phyloP scores from a whole-genome alignment of 805 yeast genomes.

The Nakazawaea pomicola region DNA sequence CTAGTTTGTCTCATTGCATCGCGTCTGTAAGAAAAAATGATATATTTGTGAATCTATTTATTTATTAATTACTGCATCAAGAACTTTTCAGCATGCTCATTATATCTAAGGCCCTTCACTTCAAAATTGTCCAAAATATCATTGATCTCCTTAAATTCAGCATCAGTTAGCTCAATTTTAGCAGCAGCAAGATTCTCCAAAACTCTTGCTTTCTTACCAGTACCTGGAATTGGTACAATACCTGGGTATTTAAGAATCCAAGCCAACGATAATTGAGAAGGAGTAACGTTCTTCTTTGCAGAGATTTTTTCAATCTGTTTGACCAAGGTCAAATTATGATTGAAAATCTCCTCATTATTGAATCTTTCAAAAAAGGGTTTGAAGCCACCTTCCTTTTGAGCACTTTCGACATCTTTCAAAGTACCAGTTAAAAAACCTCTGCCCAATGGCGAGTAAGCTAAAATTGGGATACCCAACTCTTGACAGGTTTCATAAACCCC shows the following conservation, averaged over 20 bases:
- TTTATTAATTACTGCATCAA: no score
- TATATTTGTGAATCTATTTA: no score
- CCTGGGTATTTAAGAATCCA: conserved; percentile 51
- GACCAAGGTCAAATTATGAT: conserved; percentile 47
- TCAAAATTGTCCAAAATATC: conserved; percentile 35
- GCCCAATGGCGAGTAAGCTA: conserved; percentile 82
- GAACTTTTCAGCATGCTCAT: conserved; percentile 13
- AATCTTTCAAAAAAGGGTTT: conserved; percentile 43
- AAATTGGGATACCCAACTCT: conserved; percentile 55
- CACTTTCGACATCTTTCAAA: conserved; percentile 37
- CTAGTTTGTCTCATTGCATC: no score
- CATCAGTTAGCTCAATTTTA: conserved; percentile 41
- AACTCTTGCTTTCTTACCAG: conserved; percentile 56
- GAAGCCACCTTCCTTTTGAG: conserved; percentile 44
- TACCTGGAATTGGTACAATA: conserved; percentile 78
- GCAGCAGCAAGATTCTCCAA: conserved; percentile 46
- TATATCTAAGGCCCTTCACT: conserved; percentile 41
- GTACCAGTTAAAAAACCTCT: conserved; percentile 73
- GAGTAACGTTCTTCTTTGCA: conserved; percentile 36
- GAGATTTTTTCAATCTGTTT: conserved; percentile 46
- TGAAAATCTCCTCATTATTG: conserved; percentile 43
- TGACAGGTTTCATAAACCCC: conserved; percentile 60
- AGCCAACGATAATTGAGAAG: conserved; percentile 68
- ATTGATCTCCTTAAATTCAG: conserved; percentile 51
- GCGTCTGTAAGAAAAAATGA: no score